phyloP scores from a whole-genome alignment of 805 yeast species.

The Jamesozyma lodderae region DNA sequence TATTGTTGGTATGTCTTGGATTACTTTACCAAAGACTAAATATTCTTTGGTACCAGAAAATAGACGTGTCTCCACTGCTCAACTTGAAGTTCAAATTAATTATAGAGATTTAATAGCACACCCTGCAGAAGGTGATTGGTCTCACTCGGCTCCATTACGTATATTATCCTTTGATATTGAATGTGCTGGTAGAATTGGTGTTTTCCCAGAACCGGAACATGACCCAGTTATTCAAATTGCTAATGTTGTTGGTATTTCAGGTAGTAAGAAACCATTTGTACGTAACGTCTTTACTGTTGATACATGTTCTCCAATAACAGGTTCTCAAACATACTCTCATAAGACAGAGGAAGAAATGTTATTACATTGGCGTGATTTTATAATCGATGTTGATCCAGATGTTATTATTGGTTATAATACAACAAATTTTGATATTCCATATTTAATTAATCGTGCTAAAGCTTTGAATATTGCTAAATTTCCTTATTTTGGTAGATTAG shows the following conservation, averaged over 20 bases:
- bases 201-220: conserved; percentile 87
- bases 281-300: conserved; percentile 91
- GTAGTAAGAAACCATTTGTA: conserved; percentile 73
- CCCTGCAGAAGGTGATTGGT: conserved; percentile 88
- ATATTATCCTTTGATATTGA: conserved; percentile 93
- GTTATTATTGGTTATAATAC: conserved; percentile 94
- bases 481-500: conserved; percentile 81
- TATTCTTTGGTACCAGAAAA: conserved; percentile 41
- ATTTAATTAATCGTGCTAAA: conserved; percentile 76
- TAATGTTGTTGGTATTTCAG: conserved; percentile 78
- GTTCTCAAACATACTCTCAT: conserved; percentile 77
- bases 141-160: conserved; percentile 86
- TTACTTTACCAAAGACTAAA: conserved; percentile 70
- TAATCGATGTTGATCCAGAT: conserved; percentile 83
- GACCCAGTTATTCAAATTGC: conserved; percentile 98
- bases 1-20: conserved; percentile 96
- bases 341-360: conserved; percentile 75
- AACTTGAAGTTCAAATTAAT: conserved; percentile 68
- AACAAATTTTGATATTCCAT: conserved; percentile 91
- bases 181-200: conserved; percentile 95
- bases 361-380: conserved; percentile 76
- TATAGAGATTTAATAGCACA: conserved; percentile 67
- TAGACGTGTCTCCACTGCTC: conserved; percentile 62
- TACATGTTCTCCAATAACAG: conserved; percentile 87
- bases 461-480: conserved; percentile 57